Evolutionary conservation across 495 filamentous ascomycete species (phyloP).

Genomic region (Xylaria nigripes): DNA sequence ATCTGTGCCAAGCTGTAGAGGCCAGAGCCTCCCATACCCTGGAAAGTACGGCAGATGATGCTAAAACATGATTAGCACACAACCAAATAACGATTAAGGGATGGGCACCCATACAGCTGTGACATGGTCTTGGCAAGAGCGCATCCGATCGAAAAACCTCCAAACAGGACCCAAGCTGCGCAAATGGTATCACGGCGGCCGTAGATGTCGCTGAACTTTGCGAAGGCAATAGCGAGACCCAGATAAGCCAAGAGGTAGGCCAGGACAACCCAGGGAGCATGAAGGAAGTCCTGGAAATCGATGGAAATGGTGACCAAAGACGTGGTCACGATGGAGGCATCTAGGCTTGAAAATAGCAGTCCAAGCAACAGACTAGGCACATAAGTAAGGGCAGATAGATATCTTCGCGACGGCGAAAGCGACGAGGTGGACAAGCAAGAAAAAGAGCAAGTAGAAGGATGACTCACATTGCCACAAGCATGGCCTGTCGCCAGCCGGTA

Average conservation of each 20-base stretch:
- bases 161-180: constrained; percentile 44
- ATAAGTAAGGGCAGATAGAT: neutral
- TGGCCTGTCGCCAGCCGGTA: constrained; percentile 16
- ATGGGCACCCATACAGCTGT: constrained; percentile 40
- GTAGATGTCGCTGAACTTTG: constrained; percentile 53
- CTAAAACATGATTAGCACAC: constrained; percentile 23
- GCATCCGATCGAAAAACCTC: constrained; percentile 50
- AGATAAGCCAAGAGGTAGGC: constrained; percentile 55
- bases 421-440: neutral
- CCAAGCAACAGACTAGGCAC: constrained; percentile 41
- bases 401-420: constrained; percentile 2
- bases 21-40: constrained; percentile 54
- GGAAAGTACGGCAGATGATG: constrained; percentile 51
- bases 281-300: constrained; percentile 43
- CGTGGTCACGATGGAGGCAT: constrained; percentile 57
- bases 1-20: constrained; percentile 50
- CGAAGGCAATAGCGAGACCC: constrained; percentile 51
- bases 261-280: constrained; percentile 51
- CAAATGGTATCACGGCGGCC: constrained; percentile 45
- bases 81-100: neutral
- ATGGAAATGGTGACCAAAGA: constrained; percentile 52
- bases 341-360: constrained; percentile 53
- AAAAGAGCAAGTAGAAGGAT: neutral
- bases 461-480: constrained; percentile 19
- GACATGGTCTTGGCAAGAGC: constrained; percentile 43